phyloP scores from a whole-genome alignment of 495 filamentous ascomycete genomes.

The Podospora anserina region DNA sequence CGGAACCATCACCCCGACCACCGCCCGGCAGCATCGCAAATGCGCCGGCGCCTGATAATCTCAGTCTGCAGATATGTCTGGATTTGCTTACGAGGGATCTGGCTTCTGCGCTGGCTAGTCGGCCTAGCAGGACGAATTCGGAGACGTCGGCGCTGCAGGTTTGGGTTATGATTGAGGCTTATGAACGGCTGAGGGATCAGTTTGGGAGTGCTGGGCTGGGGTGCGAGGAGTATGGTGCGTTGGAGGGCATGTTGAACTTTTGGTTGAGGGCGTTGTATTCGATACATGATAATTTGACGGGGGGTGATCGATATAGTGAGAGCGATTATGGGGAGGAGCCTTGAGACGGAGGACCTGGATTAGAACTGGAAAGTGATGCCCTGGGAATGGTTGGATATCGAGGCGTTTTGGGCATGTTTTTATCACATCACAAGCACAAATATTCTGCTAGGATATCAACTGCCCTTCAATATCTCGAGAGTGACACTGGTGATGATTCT shows the following conservation, averaged over 20 bases:
- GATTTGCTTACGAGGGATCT: conserved; percentile 44
- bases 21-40: conserved; percentile 5
- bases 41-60: conserved; percentile 25
- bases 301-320: conserved; percentile 8
- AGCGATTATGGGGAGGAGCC: conserved; percentile 21
- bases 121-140: conserved; percentile 20
- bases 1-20: conserved; percentile 18
- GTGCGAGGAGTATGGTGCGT: conserved; percentile 19
- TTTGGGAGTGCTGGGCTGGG: conserved; percentile 26
- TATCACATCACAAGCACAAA: not conserved
- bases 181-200: conserved; percentile 43
- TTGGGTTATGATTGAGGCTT: conserved; percentile 52
- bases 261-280: conserved; percentile 44
- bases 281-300: conserved; percentile 35
- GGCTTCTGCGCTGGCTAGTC: conserved; percentile 32
- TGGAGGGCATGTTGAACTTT: conserved; percentile 41
- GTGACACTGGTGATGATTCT: not conserved
- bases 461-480: no score
- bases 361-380: conserved; percentile 18
- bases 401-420: not conserved
- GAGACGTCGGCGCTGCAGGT: conserved; percentile 56
- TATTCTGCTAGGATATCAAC: not conserved
- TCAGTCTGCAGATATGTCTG: conserved; percentile 42
- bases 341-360: conserved; percentile 24
- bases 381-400: not conserved